Evolutionary conservation across 352 stramenopile species (phyloP).

Genomic region (Plasmopara muralis): DNA sequence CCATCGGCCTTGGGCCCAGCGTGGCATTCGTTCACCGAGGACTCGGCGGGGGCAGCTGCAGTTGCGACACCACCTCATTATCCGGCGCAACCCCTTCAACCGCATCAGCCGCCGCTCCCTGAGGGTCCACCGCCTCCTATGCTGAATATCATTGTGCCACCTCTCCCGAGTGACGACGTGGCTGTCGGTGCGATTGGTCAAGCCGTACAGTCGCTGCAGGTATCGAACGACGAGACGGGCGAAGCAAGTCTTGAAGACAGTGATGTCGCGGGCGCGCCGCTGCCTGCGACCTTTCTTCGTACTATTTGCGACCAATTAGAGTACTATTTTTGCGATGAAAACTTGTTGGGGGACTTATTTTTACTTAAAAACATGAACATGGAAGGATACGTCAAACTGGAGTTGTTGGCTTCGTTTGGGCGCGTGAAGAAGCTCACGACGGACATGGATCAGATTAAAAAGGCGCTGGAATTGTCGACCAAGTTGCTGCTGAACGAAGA

Average conservation of each 20-base stretch:
- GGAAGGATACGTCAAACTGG: conserved; percentile 83
- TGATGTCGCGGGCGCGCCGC: conserved; percentile 24
- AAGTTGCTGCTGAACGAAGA: conserved; percentile 81
- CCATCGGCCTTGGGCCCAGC: conserved; percentile 45
- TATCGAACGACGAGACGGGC: conserved; percentile 30
- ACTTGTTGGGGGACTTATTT: conserved; percentile 78
- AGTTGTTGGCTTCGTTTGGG: conserved; percentile 75
- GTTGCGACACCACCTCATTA: conserved; percentile 16
- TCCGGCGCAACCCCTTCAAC: conserved; percentile 17
- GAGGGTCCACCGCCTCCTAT: conserved; percentile 36
- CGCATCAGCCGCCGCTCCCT: conserved; percentile 26
- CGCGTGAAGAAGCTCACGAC: conserved; percentile 85
- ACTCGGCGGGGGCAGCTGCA: conserved; percentile 25
- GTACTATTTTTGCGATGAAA: conserved; percentile 87
- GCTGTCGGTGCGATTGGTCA: conserved; percentile 54
- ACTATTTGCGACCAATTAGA: conserved; percentile 86
- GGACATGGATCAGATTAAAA: conserved; percentile 76
- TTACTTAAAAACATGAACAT: conserved; percentile 88
- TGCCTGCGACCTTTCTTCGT: conserved; percentile 74
- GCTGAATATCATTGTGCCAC: conserved; percentile 43
- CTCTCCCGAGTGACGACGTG: conserved; percentile 31
- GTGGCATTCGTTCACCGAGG: conserved; percentile 55
- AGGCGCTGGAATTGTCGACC: conserved; percentile 76
- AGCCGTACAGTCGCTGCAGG: conserved; percentile 48
- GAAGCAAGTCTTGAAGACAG: conserved; percentile 30